Evolutionary conservation across 2,329 filamentous ascomycete genomes (phyloP), one percentile per base, ranked within the genome.

Genomic region (Akanthomyces dipterigenus): DNA sequence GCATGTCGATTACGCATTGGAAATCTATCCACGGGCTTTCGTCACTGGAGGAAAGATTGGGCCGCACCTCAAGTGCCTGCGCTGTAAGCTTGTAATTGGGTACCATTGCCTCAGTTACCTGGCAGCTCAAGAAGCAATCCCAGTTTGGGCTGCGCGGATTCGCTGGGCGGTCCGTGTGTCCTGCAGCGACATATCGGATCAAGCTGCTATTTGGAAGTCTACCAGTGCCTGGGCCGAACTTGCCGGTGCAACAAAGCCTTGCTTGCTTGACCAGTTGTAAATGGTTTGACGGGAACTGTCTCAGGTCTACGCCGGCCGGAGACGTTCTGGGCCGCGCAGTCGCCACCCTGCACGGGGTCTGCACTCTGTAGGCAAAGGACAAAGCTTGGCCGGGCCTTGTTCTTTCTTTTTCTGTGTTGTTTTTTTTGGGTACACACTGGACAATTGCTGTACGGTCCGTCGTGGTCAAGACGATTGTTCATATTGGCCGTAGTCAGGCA

Each of bases 1-100:
- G 56, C 56, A 60, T 45, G 26, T 51, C 56, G 48, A 60, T 60
- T 58, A 40, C 55, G 55, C 55, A 58, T 34, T 49, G 28, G 55
- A 22, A 59, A 60, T 51, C 46, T 51, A 24, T 28, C 38, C 24
- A 53, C 48, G 11, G 31, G 20, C 24, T 53, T 16, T 26, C 36
- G 45, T 51, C 45, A 53, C 48, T 53, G 48, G 48, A 43, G 48
- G 48, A 60, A 53, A 51, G 26, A 60, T 60, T 60, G 56, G 56
- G 56, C 46, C 56, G 50, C 46, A 57, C 55, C 46, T 42, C 34
- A 26, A 50, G 46, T 58, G 46, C 55, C 45, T 49, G 55, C 46
- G 55, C 55, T 43, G 40, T 49, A 36, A 28, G 22, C 22, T 36
- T 50, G 45, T 49, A 3, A 57, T 57, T 57, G 55, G 55, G 55